These are phyloP conservation scores for Shiraia bambusicola DNA, from an alignment of 2,329 filamentous ascomycete species.

Conservation along the genomic window DNA sequence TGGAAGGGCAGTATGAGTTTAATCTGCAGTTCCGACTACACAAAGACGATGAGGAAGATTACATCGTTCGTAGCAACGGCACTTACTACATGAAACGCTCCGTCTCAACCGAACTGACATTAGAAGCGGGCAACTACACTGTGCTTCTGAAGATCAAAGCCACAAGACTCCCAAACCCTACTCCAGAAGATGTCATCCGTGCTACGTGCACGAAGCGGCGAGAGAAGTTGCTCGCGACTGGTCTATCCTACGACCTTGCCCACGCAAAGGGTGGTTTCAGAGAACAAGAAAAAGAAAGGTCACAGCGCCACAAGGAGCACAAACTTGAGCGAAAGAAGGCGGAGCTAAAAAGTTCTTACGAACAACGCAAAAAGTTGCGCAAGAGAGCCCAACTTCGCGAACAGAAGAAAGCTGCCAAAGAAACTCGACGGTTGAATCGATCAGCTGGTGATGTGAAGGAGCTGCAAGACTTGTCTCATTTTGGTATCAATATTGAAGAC, in stretches of 20 bases:
- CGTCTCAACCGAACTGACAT: constrained; percentile 73
- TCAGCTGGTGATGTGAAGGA: constrained; percentile 25
- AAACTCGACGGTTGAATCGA: constrained; percentile 25
- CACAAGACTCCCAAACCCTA: constrained; percentile 53
- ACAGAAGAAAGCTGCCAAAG: constrained; percentile 42
- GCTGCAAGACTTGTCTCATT: constrained; percentile 31
- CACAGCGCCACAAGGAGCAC: constrained; percentile 42
- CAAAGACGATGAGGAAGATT: constrained; percentile 61
- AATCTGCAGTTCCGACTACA: constrained; percentile 61
- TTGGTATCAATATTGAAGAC: constrained; percentile 41
- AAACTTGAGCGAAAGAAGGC: constrained; percentile 41
- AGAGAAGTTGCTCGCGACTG: constrained; percentile 73
- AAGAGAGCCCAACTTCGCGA: constrained; percentile 43
- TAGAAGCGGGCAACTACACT: constrained; percentile 73
- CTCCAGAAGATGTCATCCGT: constrained; percentile 68
- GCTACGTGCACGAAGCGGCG: constrained; percentile 62
- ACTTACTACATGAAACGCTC: constrained; percentile 68
- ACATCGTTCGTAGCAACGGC: constrained; percentile 58
- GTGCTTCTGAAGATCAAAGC: constrained; percentile 75
- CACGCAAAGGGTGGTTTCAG: constrained; percentile 64
- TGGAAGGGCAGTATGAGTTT: constrained; percentile 60
- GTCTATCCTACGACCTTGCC: constrained; percentile 69
- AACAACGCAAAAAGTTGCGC: constrained; percentile 37
- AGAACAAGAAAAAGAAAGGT: constrained; percentile 53
- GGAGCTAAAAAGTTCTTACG: constrained; percentile 41